Conservation (phyloP, 2,329 filamentous ascomycete species). For the Scytalidium sp. region DNA sequence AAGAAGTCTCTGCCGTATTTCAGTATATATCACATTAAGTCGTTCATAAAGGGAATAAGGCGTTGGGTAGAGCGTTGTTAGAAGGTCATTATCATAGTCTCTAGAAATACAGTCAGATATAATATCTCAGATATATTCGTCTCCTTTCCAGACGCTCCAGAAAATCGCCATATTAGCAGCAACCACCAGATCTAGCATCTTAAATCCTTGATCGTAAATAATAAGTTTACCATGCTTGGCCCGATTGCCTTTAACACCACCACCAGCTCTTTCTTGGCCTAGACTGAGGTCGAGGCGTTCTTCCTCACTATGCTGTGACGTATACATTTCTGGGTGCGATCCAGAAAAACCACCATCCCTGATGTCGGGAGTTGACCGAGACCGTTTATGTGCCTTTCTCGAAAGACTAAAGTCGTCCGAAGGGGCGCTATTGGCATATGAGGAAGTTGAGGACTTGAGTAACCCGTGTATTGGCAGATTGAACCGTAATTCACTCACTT, state of each 20-base stretch:
- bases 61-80: background rate
- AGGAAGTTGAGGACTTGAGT: constrained; percentile 30
- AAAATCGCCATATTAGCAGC: constrained; percentile 89
- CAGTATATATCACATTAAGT: constrained; percentile 91
- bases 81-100: background rate
- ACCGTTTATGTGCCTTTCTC: constrained; percentile 5
- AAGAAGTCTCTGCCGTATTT: constrained; percentile 89
- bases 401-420: constrained; percentile 12
- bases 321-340: constrained; percentile 30
- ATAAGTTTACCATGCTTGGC: constrained; percentile 95
- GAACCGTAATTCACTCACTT: constrained; percentile 83
- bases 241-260: constrained; percentile 78
- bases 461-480: constrained; percentile 68
- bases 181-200: constrained; percentile 92
- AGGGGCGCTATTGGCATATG: constrained; percentile 17
- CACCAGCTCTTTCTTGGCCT: constrained; percentile 80
- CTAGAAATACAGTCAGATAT: background rate
- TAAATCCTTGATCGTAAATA: constrained; percentile 82
- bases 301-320: too few species aligned
- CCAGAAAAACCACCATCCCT: background rate
- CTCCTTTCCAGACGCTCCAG: constrained; percentile 79
- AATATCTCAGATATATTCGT: background rate
- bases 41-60: background rate
- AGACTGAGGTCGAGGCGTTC: constrained; percentile 68
- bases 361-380: background rate